Conservation (phyloP, 148 eudicot species). For the Tetragonia tetragonoides region DNA sequence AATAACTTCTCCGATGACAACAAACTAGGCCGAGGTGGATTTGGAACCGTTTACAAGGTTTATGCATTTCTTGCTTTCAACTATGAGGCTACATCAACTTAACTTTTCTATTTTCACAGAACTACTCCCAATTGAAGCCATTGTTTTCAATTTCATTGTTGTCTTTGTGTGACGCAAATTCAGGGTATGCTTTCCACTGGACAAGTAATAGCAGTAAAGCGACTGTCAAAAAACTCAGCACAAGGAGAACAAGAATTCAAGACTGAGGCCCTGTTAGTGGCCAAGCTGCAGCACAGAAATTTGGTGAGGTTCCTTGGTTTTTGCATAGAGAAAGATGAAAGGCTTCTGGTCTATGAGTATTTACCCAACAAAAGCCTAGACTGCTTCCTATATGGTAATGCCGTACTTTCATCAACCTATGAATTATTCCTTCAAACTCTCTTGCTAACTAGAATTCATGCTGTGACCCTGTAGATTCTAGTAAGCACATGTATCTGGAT, state of each 20-base stretch:
- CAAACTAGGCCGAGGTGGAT: constrained; percentile 11
- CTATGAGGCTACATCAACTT: no score
- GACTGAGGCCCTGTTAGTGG: constrained; percentile 23
- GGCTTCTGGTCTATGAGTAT: constrained; percentile 22
- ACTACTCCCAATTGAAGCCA: no score
- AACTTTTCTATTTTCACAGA: no score
- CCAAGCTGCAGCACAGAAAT: constrained; percentile 30
- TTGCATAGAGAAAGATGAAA: constrained; percentile 23
- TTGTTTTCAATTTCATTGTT: no score
- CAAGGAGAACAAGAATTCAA: constrained; percentile 26
- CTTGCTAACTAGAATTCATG: no score
- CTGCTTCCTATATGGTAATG: constrained; percentile 30
- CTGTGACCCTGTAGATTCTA: constrained; percentile 22
- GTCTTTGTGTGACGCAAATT: no score
- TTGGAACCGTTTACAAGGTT: constrained; percentile 21
- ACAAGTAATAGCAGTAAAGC: constrained; percentile 24
- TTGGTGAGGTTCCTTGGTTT: constrained; percentile 30
- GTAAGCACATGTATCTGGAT: constrained; percentile 22
- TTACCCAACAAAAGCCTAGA: constrained; percentile 40
- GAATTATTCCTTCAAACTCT: constrained; percentile 14
- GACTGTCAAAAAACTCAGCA: constrained; percentile 19
- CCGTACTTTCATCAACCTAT: background rate
- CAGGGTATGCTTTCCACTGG: constrained; percentile 28
- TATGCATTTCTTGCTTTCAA: no score
- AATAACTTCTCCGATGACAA: constrained; percentile 24